Conservation (phyloP, 148 eudicot species). For the Chenopodium album region DNA sequence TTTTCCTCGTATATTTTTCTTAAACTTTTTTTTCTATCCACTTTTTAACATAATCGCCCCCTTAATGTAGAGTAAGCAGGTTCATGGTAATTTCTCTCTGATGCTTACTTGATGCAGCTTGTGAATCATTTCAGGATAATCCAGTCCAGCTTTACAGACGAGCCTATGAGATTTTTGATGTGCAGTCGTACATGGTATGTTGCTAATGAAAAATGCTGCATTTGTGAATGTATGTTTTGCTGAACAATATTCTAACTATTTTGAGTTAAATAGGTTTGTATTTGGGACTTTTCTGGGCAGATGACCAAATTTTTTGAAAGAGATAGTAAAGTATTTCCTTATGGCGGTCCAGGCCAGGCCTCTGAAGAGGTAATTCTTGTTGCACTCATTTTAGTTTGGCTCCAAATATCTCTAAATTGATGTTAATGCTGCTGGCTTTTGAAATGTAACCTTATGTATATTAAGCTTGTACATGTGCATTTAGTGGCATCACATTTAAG, state of each 20-base stretch:
- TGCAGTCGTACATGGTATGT: constrained; percentile 54
- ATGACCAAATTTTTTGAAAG: constrained; percentile 42
- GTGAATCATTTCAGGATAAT: constrained; percentile 59
- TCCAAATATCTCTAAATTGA: neutral
- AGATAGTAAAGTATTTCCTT: constrained; percentile 22
- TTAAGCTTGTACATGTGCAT: neutral
- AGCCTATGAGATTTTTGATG: constrained; percentile 54
- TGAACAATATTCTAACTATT: constrained; percentile 18
- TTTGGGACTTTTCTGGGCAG: constrained; percentile 87
- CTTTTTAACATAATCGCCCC: too few species aligned
- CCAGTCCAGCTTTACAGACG: constrained; percentile 38
- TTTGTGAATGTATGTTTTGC: neutral
- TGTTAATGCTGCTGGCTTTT: neutral
- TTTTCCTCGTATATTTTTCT: too few species aligned
- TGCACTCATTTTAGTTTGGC: neutral
- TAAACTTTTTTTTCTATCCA: too few species aligned
- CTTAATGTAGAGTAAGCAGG: neutral
- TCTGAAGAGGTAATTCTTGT: constrained; percentile 53
- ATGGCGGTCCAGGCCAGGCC: constrained; percentile 27
- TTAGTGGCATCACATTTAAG: neutral
- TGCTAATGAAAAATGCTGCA: neutral
- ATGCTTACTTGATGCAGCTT: constrained; percentile 15
- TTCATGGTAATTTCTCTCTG: neutral
- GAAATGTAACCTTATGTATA: neutral
- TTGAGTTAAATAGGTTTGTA: constrained; percentile 45